Base-by-base conservation (phyloP, 257 asterid species). In the Solanum virginianum region DNA sequence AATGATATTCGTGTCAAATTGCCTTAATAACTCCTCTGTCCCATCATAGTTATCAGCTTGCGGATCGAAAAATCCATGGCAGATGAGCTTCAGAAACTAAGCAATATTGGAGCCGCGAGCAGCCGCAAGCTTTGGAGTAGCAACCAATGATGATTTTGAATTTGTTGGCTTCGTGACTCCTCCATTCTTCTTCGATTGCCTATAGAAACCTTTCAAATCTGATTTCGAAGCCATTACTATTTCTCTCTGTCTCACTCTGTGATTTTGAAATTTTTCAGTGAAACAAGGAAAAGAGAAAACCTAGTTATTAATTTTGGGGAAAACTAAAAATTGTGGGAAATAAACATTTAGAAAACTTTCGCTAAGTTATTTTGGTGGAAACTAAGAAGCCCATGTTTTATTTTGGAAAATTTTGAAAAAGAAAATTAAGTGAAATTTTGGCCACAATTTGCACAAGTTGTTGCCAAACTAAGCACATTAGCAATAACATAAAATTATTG, bases 131-230 rank as follows among this genome's bases (percentile, higher is more conserved):
- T 88, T 92, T 43, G 91, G 69, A 72, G 88, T 41, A 39, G 26
- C 13, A 17, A 15, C 4, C 11, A 9, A 82, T 17, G 80, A 8
- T 57, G 84, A 43, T 26, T 84, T 69, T 41, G 91, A 83, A 13
- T 88, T 84, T 49, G 62, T 29, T 87, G 88, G 90, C 4, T 94
- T 60, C 85, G 91, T 85, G 75, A 92, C 39, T 85, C 87, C 89
- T 56, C 90, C 89, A 4, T 62, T 85, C 88, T 91, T 92, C 92
- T 91, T 92, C 93, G 88, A 87, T 82, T 88, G 97, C 86, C 85
- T 86, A 89, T 87, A 96, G 92, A 91, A 93, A 59, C 95, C 98
- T 90, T 92, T 94, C 83, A 96, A 87, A 60, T 89, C 93, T 29
- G 92, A 82, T 79, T 92, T 85, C 2, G 90, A 90, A 72, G 62